Base-by-base conservation (phyloP, 345 rosid species). In the Rhizophora mangle region DNA sequence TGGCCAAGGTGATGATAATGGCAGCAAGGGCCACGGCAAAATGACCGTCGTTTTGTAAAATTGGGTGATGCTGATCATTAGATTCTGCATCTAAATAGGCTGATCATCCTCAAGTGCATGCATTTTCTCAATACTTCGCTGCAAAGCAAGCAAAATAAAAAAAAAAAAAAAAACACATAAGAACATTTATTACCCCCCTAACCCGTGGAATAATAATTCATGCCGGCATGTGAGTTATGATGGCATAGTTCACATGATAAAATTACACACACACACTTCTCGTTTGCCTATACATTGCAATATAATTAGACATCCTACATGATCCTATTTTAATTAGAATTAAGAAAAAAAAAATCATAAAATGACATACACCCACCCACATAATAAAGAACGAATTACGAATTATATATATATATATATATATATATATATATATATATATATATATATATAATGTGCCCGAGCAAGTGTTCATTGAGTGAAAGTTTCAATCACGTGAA, bases 31-130 rank as follows among this genome's bases (percentile, higher is more conserved):
- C 76, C 82, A 79, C 76, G 37, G 13, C 62, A 62, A 43, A 30
- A 37, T 62, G 43, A 69, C 69, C 34, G 69, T 70, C 65, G 64
- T 72, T 65, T 75, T 64, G 71, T 74, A 72, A 68, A 71, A 56
- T 62, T 60, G 56, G 52, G 59, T 15, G 51, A 43, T 68, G 51
- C 21, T 58, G 60, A 65, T 74, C 15, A 71, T 72, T 72, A 69
- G 73, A 71, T 24, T 68, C 55, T 68, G 59, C 68, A 30, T 18
- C 13, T 19, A 3, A 5, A 19, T 6, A 51, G 27, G 54, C 43
- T 49, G 15, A 52, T 49, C 36, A 18, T n/a, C 54, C 9, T 6
- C 24, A 3, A 16, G 21, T 11, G 20, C 15, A 34, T 43, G 18
- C 49, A 43, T 43, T 39, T 26, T 26, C 27, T 18, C 20, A 5